Base-by-base conservation (phyloP, 441 rosid species). In the Euphorbia corollata region DNA sequence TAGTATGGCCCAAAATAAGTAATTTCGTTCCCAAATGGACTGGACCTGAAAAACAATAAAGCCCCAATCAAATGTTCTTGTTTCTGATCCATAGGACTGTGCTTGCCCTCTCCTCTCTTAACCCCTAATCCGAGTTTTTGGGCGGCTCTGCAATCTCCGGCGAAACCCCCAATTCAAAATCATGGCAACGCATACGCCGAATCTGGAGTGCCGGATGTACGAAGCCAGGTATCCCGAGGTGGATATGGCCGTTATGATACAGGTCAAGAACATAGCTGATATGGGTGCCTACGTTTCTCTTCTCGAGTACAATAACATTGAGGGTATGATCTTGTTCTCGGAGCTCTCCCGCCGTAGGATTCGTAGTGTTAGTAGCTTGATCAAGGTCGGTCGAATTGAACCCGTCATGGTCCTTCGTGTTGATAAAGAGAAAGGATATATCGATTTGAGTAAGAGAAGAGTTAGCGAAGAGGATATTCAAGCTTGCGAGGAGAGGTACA, bases 401-500 rank as follows among this genome's bases (percentile, higher is more conserved):
- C 99, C 99, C 24, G 98, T 91, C n/a, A 94, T 94, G 98, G 98
- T 94, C 6, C 87, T 94, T 12, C 87, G 97, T 71, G 99, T 94
- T 0, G 96, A 94, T 64, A 94, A 89, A 79, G 97, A 94, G 68
- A 94, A 88, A 50, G 99, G 99, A 0, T 94, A 94, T 76, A 94
- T 94, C 72, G 99, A 94, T 71, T 80, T 94, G 84, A 94, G 99
- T 68, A 91, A 91, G 79, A 78, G 99, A 34, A 86, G 98, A 68
- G 99, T 94, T 38, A 84, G 96, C 48, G 98, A 91, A 60, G 99
- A 94, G 76, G 98, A 94, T 75, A 91, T 88, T 63, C 91, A 85
- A 73, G 79, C 92, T 54, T 94, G 99, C 61, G 99, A 94, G 73
- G 99, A 94, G 84, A 84, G 97, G 82, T 91, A 86, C 75, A 93